Conservation (phyloP, 371 early-diverging fungal species). For the Circinella minor region DNA sequence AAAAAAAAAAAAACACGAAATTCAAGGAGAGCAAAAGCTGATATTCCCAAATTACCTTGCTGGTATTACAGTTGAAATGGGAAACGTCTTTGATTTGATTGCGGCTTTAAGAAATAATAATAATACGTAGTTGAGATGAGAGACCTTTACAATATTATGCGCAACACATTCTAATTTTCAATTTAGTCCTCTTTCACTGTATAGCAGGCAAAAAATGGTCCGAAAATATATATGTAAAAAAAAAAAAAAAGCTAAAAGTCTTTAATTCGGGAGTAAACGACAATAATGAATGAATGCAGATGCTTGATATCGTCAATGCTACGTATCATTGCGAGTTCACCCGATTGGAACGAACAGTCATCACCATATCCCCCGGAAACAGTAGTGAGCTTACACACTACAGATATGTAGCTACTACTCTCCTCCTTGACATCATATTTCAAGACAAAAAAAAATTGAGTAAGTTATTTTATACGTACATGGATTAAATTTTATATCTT, state of each 20-base stretch:
- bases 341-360: too few relatives aligned
- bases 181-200: slow-evolving; percentile 1
- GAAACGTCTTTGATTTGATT: neutral
- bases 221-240: slow-evolving; percentile 7
- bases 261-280: slow-evolving; percentile 2
- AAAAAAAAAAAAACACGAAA: neutral
- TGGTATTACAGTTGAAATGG: neutral
- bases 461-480: slow-evolving; percentile 9
- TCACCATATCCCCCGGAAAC: too few relatives aligned
- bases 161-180: neutral
- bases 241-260: slow-evolving; percentile 6
- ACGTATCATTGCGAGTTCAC: neutral
- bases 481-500: neutral
- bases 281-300: slow-evolving; percentile 4
- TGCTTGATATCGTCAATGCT: slow-evolving; percentile 4
- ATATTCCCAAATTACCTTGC: neutral
- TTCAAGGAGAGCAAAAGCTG: neutral
- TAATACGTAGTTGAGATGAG: neutral
- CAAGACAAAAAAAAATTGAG: slow-evolving; percentile 8
- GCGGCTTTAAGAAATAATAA: neutral
- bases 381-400: slow-evolving; percentile 5
- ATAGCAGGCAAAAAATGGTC: neutral
- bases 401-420: slow-evolving; percentile 4
- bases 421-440: slow-evolving; percentile 9
- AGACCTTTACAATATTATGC: neutral